phyloP scores from a whole-genome alignment of 306 rosid species.

The Abrus precatorius region DNA sequence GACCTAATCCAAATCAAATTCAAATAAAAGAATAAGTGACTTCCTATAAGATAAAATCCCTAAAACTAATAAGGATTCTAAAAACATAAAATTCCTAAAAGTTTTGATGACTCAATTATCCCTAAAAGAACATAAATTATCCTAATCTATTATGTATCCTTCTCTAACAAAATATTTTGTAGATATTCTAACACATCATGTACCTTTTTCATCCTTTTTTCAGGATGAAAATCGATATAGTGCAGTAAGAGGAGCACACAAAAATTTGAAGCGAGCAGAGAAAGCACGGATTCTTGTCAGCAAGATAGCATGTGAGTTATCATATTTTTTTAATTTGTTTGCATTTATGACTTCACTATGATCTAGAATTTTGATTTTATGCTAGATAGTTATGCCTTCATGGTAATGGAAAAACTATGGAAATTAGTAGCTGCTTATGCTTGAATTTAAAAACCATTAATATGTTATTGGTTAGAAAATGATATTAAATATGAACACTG shows the following conservation, averaged over 20 bases:
- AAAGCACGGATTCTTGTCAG: constrained; percentile 80
- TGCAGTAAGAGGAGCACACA: constrained; percentile 95
- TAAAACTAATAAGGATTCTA: background rate
- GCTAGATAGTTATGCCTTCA: constrained; percentile 14
- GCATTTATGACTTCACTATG: constrained; percentile 15
- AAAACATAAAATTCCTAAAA: background rate
- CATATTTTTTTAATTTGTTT: constrained; percentile 14
- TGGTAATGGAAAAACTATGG: constrained; percentile 31
- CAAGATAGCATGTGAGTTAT: constrained; percentile 78
- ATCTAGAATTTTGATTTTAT: constrained; percentile 28
- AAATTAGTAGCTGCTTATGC: constrained; percentile 19
- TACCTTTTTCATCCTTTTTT: constrained; percentile 35
- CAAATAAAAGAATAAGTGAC: background rate
- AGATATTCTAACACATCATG: background rate
- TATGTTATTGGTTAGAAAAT: constrained; percentile 11
- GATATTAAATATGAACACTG: background rate
- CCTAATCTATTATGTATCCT: background rate
- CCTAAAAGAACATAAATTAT: background rate
- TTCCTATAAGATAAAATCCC: background rate
- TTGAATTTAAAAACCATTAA: constrained; percentile 14
- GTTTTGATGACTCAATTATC: background rate
- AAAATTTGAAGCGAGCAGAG: constrained; percentile 92
- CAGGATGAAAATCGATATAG: constrained; percentile 93
- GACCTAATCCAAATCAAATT: background rate
- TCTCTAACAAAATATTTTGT: constrained; percentile 2